Percentiles rank a stretch among this genome's conserved stretches.
These are phyloP conservation scores for Eimeria mitis DNA, from an alignment of 169 alveolate genomes.

Conservation along the genomic window DNA sequence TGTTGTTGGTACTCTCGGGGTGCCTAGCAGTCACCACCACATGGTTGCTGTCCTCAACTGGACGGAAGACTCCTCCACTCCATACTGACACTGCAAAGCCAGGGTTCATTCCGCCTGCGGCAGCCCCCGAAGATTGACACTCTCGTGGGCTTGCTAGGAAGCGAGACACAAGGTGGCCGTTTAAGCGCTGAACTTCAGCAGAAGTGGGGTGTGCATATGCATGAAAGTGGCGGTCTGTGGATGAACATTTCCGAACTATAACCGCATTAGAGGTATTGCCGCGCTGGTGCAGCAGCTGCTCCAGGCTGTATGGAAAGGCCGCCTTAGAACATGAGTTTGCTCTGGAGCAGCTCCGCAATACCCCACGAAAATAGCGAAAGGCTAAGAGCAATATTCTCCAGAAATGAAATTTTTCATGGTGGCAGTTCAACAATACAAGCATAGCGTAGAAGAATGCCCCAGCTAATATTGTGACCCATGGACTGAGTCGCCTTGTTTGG, in stretches of 20 bases:
- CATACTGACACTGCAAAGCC: constrained; percentile 45
- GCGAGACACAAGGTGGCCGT: neutral
- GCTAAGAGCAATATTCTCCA: neutral
- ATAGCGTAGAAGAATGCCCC: neutral
- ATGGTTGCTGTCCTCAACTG: neutral
- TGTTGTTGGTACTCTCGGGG: neutral
- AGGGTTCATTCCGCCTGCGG: constrained; percentile 5
- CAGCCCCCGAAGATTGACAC: neutral
- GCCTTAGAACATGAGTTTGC: neutral
- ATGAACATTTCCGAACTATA: neutral
- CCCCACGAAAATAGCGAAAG: neutral
- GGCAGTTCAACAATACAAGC: neutral
- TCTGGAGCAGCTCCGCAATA: neutral
- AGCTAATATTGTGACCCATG: neutral
- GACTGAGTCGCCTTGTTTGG: neutral
- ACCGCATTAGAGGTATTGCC: neutral
- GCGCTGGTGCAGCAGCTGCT: neutral
- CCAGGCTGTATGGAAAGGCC: neutral
- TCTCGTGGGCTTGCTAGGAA: neutral
- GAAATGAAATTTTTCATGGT: neutral
- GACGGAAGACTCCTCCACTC: constrained; percentile 2
- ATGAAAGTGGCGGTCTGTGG: neutral
- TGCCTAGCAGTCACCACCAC: neutral
- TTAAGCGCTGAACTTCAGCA: neutral
- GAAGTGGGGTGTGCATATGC: neutral